Percentiles rank a stretch among this genome's conserved stretches.
These are phyloP conservation scores for Backusella australiensis DNA, from an alignment of 192 early-diverging fungal genomes.

Conservation along the genomic window DNA sequence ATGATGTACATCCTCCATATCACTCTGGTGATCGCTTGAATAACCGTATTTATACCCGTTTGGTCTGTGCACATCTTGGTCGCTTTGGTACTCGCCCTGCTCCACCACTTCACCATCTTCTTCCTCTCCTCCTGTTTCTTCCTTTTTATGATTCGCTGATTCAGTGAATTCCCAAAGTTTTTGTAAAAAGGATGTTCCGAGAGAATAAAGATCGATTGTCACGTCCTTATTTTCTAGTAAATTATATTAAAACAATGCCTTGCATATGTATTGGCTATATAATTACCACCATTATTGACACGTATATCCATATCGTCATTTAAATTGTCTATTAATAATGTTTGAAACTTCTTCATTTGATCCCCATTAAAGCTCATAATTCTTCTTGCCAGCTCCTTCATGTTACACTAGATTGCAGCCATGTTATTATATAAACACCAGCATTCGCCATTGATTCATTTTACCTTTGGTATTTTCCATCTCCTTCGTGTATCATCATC, in stretches of 20 bases:
- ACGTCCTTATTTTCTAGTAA: constrained; percentile 3
- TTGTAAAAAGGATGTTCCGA: constrained; percentile 20
- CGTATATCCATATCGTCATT: constrained; percentile 17
- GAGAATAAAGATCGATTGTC: constrained; percentile 24
- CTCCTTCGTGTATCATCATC: constrained; percentile 15
- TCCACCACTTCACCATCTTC: not conserved
- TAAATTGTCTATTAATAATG: constrained; percentile 11
- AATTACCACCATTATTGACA: constrained; percentile 14
- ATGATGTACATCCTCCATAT: not conserved
- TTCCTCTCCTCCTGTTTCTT: not conserved
- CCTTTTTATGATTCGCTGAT: not conserved
- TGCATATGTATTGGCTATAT: too few relatives aligned
- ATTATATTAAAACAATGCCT: too few relatives aligned
- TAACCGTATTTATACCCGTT: not conserved
- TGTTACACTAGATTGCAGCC: not conserved
- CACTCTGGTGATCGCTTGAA: not conserved
- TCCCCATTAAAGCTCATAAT: constrained; percentile 17
- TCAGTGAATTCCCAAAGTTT: constrained; percentile 22
- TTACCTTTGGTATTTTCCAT: constrained; percentile 29
- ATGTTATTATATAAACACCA: not conserved
- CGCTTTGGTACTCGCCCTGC: not conserved
- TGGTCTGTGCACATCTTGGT: not conserved
- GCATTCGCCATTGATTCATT: too few relatives aligned
- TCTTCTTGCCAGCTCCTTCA: constrained; percentile 18
- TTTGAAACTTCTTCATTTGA: constrained; percentile 21